Percentiles rank a stretch among this genome's conserved stretches.
Conservation (phyloP, 1,284 basidiomycete species). For the Trichosporon asahii region DNA sequence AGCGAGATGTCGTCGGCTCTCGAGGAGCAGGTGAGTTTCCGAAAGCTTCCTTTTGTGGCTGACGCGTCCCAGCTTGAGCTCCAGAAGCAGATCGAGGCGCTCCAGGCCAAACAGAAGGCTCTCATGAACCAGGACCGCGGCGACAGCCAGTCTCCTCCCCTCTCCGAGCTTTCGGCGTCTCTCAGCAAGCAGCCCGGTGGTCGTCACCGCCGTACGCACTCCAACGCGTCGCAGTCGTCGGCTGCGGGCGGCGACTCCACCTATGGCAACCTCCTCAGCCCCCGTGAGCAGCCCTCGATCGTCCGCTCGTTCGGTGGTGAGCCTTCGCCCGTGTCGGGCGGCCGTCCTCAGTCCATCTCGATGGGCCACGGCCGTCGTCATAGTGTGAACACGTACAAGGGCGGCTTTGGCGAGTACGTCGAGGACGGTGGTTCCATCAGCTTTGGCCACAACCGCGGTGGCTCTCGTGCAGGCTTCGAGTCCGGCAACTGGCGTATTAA, state of each 20-base stretch:
- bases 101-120: conserved; percentile 83
- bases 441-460: conserved; percentile 66
- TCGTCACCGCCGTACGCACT: conserved; percentile 83
- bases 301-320: conserved; percentile 30
- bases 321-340: conserved; percentile 40
- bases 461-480: conserved; percentile 52
- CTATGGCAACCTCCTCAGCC: conserved; percentile 2
- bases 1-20: conserved; percentile 66
- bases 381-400: conserved; percentile 75
- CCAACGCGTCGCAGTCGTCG: conserved; percentile 55
- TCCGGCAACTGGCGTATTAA: conserved; percentile 73
- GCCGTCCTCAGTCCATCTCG: conserved; percentile 35
- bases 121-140: conserved; percentile 80
- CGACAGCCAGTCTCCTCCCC: conserved; percentile 65
- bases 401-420: conserved; percentile 42
- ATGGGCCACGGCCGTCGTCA: conserved; percentile 82
- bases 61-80: conserved; percentile 65
- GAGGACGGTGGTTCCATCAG: conserved; percentile 38
- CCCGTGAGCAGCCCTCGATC: conserved; percentile 11
- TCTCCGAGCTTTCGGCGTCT: conserved; percentile 47
- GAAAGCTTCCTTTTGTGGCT: background rate
- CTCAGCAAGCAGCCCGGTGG: conserved; percentile 30
- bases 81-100: conserved; percentile 82
- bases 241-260: conserved; percentile 7
- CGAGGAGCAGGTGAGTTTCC: conserved; percentile 72